A percentile compares a stretch with the other conserved stretches of the same genome.
Conservation (phyloP, 352 stramenopile genomes). For the Phytophthora citrophthora region DNA sequence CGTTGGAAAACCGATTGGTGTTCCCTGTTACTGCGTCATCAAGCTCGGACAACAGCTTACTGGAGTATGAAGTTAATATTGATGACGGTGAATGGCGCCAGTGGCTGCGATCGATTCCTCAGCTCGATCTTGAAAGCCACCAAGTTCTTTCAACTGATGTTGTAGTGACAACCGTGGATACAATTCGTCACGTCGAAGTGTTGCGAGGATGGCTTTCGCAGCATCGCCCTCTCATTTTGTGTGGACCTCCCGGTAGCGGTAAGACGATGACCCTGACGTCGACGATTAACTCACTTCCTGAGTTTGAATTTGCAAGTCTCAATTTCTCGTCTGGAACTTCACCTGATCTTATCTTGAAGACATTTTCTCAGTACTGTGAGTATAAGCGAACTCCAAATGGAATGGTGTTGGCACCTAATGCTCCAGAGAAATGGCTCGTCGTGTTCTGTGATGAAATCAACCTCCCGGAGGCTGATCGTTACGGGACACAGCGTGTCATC, state of each 20-base stretch:
- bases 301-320: slow-evolving; percentile 98
- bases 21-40: slow-evolving; percentile 78
- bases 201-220: slow-evolving; percentile 97
- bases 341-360: slow-evolving; percentile 98
- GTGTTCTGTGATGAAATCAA: slow-evolving; percentile 99
- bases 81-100: slow-evolving; percentile 97
- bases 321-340: slow-evolving; percentile 99
- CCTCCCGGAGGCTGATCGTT: slow-evolving; percentile 97
- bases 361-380: slow-evolving; percentile 98
- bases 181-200: slow-evolving; percentile 98
- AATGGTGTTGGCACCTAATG: slow-evolving; percentile 95
- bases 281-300: slow-evolving; percentile 96
- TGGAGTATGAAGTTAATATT: slow-evolving; percentile 97
- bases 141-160: slow-evolving; percentile 96
- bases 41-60: slow-evolving; percentile 82
- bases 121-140: slow-evolving; percentile 98
- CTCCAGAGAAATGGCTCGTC: slow-evolving; percentile 97
- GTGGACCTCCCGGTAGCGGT: slow-evolving; percentile 97
- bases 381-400: slow-evolving; percentile 98
- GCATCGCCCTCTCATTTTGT: slow-evolving; percentile 97
- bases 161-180: slow-evolving; percentile 99
- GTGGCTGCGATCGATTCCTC: slow-evolving; percentile 96
- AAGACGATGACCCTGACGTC: slow-evolving; percentile 99
- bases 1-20: slow-evolving; percentile 87
- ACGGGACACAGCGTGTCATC: slow-evolving; percentile 99